Base-by-base conservation (phyloP, 805 yeast species). In the Candida dajiaensis region DNA sequence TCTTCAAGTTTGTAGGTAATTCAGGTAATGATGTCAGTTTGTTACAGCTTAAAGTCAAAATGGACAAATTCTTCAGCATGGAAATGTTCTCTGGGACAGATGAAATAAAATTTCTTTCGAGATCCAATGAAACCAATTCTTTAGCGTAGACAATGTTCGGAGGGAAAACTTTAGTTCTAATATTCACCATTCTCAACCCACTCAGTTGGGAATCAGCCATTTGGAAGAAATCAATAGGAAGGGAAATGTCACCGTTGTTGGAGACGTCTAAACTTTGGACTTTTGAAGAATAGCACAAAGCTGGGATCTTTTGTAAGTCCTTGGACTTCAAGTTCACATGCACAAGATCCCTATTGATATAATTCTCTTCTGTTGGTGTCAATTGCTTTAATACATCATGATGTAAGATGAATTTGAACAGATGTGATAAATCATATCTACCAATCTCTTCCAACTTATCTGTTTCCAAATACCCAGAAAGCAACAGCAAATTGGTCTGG, bases 161-260 rank as follows among this genome's bases (percentile, higher is more conserved):
- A 2, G 97, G 97, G 59, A 90, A 85, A 41, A 71, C 75, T 8
- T 84, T 78, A 21, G 86, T 79, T 46, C 94, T 83, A 54, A 85
- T 85, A 51, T 81, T 74, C 1, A 86, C 80, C 70, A 82, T 87
- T 46, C 80, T 74, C 50, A 89, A 71, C 44, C 78, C 76, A 23
- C 77, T 73, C 57, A 89, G 70, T 57, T 86, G 86, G 37, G 80
- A 76, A 53, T 95, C 87, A 21, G 84, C 66, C 43, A 69, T 78
- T 61, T 89, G 95, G 57, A 90, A 81, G 61, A 90, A 90, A 59
- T 89, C 96, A 46, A 80, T 68, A 0, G 97, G 95, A 29, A 90
- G 70, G 49, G 81, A 79, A 44, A 92, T 83, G 16, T 95, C 85
- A 4, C 96, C 95, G 61, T 90, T 90, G 51, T 84, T 80, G 2